Base-by-base conservation (phyloP, 306 rosid genomes). In the Oemleria cerasiformis region DNA sequence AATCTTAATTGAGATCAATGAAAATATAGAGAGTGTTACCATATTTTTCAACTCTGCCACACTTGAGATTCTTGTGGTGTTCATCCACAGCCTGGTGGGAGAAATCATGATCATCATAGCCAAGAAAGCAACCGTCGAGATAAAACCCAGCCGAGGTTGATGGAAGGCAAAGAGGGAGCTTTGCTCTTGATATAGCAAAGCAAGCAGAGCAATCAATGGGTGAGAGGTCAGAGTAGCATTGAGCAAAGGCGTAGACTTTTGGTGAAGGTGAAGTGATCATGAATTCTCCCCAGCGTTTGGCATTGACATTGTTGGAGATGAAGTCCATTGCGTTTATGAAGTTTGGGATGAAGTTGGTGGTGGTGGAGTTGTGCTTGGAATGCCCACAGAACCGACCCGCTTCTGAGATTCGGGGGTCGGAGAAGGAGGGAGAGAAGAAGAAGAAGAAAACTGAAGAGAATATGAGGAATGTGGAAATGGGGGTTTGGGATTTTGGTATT, bases 51-150 rank as follows among this genome's bases (percentile, higher is more conserved):
- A 25, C 30, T 25, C 30, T 30, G 12, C 65, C 54, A 54, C 96
- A 89, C 1, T 50, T n/a, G 4, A 45, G 38, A 15, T 3, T 56
- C 59, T 81, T 88, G 5, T 12, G 58, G 0, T 6, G 5, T 5
- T 23, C 5, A 20, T 79, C 70, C 14, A 75, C 7, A 21, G 75
- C 42, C 40, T 86, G 83, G 5, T 45, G 19, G 23, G 65, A 79
- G 66, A 86, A 85, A 7, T 47, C 14, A 14, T 83, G 72, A 30
- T 75, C 70, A 34, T 83, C 92, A 25, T 83, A 90, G 5, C 90
- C 90, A 20, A 85, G 81, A 50, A 75, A 83, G 65, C 92, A 87
- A 2, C 86, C 88, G 36, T 87, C 89, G 1, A 87, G 76, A 74
- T 65, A 80, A 12, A 85, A 44, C 23, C 86, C 71, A 23, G 82